Base-by-base conservation (phyloP, 1,139 yeast genomes). In the Zygosaccharomyces sapae region DNA sequence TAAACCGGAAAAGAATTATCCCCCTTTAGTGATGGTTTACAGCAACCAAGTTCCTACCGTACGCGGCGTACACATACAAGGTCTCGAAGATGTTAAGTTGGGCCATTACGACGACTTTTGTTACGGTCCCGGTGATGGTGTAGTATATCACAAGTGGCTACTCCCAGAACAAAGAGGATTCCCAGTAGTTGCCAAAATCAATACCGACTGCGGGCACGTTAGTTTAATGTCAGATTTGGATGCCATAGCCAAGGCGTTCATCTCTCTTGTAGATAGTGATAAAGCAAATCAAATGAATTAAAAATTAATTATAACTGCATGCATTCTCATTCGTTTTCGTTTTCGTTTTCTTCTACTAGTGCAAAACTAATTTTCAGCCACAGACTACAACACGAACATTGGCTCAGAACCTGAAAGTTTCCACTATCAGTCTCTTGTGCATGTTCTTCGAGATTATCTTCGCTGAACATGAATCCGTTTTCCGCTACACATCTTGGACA, bases 61-160 rank as follows among this genome's bases (percentile, higher is more conserved):
- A 1, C 75, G 94, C 46, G 95, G 90, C 2, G 83, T 87, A 1
- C 68, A 80, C 44, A 94, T 88, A 0, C 66, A 71, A 33, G 76
- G 80, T 2, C 60, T 63, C n/a, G 76, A 80, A 24, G 92, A 80
- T 43, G 81, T 89, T 49, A 74, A 71, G 53, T 75, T 75, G 33
- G 96, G 96, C 5, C 77, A 80, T 53, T 89, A 86, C 66, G 80
- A 77, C 54, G 83, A 86, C 55, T 83, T 87, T 56, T 79, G 76
- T 56, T 88, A 86, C 62, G 96, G 95, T 0, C 89, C 89, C 7
- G 97, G 97, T 5, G 97, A 89, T 62, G 97, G 97, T 30, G 96
- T 89, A 12, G 86, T 88, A 1, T 88, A 86, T 65, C 87, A 83
- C 57, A 79, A 79, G 53, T 83, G 90, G 83, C 67, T 86, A 36